phyloP scores from a whole-genome alignment of 192 early-diverging fungal genomes.

The Coemansia sp. region DNA sequence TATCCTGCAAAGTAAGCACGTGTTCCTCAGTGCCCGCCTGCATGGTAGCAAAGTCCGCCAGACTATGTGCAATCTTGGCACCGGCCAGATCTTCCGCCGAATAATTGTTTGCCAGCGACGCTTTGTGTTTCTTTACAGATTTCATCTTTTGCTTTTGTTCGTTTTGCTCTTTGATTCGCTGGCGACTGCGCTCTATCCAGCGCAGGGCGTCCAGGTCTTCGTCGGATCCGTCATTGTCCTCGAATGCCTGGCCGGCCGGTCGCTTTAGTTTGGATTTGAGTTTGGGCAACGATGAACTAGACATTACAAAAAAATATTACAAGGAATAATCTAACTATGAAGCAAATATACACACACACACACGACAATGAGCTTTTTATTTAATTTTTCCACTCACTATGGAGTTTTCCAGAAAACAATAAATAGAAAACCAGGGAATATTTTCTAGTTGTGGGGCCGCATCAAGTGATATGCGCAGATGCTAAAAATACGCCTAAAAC shows the following conservation, averaged over 20 bases:
- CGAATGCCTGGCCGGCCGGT: slow-evolving; percentile 58
- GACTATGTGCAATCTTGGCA: slow-evolving; percentile 69
- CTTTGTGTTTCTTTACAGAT: slow-evolving; percentile 26
- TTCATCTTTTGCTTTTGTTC: slow-evolving; percentile 45
- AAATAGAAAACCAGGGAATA: too few relatives aligned
- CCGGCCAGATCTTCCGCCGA: slow-evolving; percentile 63
- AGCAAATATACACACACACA: too few relatives aligned
- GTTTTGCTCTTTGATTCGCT: slow-evolving; percentile 56
- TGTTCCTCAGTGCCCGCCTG: slow-evolving; percentile 58
- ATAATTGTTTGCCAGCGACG: slow-evolving; percentile 10
- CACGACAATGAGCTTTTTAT: too few relatives aligned
- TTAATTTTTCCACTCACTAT: too few relatives aligned
- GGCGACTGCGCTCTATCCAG: slow-evolving; percentile 67
- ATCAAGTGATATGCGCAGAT: too few relatives aligned
- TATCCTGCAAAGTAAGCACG: slow-evolving; percentile 87
- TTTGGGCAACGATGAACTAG: too few relatives aligned
- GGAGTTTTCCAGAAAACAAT: too few relatives aligned
- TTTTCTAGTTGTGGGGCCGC: too few relatives aligned
- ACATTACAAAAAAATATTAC: too few relatives aligned
- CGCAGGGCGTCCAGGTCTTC: slow-evolving; percentile 62
- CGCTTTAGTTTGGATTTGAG: slow-evolving; percentile 33
- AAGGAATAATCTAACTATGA: neutral
- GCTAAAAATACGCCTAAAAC: too few relatives aligned
- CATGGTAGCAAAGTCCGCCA: slow-evolving; percentile 63
- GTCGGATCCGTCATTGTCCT: slow-evolving; percentile 49